phyloP scores from a whole-genome alignment of 805 yeast species.

The Candida ulmi region DNA sequence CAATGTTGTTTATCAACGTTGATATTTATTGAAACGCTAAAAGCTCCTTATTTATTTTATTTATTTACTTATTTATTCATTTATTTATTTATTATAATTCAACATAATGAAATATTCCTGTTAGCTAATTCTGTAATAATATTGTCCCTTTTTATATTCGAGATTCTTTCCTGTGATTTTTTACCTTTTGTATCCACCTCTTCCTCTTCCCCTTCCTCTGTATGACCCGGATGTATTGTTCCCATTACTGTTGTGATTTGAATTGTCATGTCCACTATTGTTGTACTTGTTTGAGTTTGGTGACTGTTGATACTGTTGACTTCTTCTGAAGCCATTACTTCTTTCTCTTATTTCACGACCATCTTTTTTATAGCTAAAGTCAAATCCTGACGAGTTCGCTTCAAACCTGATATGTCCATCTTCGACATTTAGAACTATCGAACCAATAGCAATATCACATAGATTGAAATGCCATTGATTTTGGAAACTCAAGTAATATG shows the following conservation, averaged over 20 bases:
- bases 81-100: conserved; percentile 2
- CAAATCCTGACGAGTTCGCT: conserved; percentile 55
- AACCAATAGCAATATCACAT: conserved; percentile 54
- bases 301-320: conserved; percentile 3
- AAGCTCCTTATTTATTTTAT: background rate
- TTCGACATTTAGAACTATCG: conserved; percentile 36
- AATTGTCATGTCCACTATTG: background rate
- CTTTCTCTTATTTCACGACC: conserved; percentile 19
- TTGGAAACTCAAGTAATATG: conserved; percentile 58
- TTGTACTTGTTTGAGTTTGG: background rate
- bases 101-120: too few species aligned
- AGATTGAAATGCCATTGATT: conserved; percentile 75
- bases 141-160: too few species aligned
- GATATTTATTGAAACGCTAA: too few species aligned
- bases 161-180: conserved; percentile 2
- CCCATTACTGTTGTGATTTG: conserved; percentile 2
- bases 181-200: conserved; percentile 22
- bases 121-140: too few species aligned
- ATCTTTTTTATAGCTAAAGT: conserved; percentile 44
- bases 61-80: background rate
- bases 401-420: conserved; percentile 48
- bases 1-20: too few species aligned
- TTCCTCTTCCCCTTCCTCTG: conserved; percentile 18
- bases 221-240: conserved; percentile 1
- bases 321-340: conserved; percentile 12